Base-by-base conservation (phyloP, 441 rosid species). In the Populus tomentosa region DNA sequence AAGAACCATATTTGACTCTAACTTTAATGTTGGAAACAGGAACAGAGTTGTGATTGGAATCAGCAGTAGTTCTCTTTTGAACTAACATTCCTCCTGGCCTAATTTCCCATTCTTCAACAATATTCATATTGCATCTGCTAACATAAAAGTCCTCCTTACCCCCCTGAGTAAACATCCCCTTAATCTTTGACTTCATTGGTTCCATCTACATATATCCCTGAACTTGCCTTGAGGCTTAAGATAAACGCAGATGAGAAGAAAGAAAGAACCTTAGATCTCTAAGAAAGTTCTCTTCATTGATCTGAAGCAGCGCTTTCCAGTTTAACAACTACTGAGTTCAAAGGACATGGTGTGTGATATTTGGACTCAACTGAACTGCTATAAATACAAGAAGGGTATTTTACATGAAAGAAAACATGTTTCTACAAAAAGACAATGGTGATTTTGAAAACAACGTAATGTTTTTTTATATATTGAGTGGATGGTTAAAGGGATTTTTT, bases 61-160 rank as follows among this genome's bases (percentile, higher is more conserved):
- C 90, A 68, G 91, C 90, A 67, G 90, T 84, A 79, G 75, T 87
- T n/a, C 98, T 88, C 78, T 89, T 95, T 81, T 95, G 99, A 30
- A 95, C 99, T 78, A 95, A 76, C 99, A 95, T 94, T 56, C 99
- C 99, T 8, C 99, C 99, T 11, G 99, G 99, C 76, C 99, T 87
- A 63, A 92, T 76, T 81, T 95, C 99, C 95, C 91, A 88, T 20
- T 91, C 93, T 38, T 79, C 86, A n/a, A 50, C 75, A 33, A 21
- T 70, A 26, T 56, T 18, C 38, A 26, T 32, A 3, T 26, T 53
- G 14, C 26, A 36, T 40, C 64, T 65, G 61, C 74, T 61, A 28
- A 32, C 71, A 5, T 16, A 59, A 61, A 72, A 77, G 28, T 72
- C 69, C 75, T 73, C 72, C 2, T 63, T 71, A 18, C 40, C 72